Percentiles rank a stretch among this genome's conserved stretches.
phyloP scores from a whole-genome alignment of 805 yeast species.

The Naumovozyma castellii region DNA sequence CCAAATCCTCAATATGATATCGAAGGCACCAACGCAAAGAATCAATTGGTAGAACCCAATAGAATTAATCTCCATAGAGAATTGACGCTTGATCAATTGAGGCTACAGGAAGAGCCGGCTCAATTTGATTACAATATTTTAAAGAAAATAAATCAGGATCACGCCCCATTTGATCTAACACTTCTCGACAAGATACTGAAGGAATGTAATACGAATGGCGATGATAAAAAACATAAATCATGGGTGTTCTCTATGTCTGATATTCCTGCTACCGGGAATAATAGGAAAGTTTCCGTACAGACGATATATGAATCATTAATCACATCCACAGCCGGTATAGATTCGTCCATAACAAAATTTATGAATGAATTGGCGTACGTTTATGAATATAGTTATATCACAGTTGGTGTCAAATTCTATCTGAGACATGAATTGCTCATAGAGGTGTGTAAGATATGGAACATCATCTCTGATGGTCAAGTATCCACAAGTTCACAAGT shows the following conservation, averaged over 20 bases:
- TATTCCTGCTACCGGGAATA: constrained; percentile 66
- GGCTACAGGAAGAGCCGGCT: neutral
- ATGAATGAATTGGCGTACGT: constrained; percentile 65
- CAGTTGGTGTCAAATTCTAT: constrained; percentile 23
- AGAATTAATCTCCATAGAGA: constrained; percentile 22
- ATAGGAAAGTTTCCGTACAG: constrained; percentile 51
- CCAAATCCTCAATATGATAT: constrained; percentile 22
- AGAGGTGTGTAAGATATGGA: constrained; percentile 25
- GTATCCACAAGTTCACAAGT: constrained; percentile 36
- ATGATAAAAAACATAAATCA: constrained; percentile 1
- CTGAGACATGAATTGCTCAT: constrained; percentile 24
- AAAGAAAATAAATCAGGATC: constrained; percentile 8
- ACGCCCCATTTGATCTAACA: constrained; percentile 10
- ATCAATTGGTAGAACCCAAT: constrained; percentile 26
- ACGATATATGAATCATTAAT: constrained; percentile 49
- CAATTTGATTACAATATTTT: constrained; percentile 14
- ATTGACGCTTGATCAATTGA: constrained; percentile 13
- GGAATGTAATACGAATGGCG: neutral
- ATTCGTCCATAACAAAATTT: constrained; percentile 30
- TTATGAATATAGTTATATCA: constrained; percentile 35
- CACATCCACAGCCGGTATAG: constrained; percentile 19
- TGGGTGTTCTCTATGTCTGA: constrained; percentile 65
- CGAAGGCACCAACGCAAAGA: constrained; percentile 21
- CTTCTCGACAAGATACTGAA: constrained; percentile 2
- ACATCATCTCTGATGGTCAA: constrained; percentile 15